A percentile compares a stretch with the other conserved stretches of the same genome.
These are phyloP conservation scores for Ophiostoma quercus DNA, from an alignment of 2,329 filamentous ascomycete species.

Conservation along the genomic window DNA sequence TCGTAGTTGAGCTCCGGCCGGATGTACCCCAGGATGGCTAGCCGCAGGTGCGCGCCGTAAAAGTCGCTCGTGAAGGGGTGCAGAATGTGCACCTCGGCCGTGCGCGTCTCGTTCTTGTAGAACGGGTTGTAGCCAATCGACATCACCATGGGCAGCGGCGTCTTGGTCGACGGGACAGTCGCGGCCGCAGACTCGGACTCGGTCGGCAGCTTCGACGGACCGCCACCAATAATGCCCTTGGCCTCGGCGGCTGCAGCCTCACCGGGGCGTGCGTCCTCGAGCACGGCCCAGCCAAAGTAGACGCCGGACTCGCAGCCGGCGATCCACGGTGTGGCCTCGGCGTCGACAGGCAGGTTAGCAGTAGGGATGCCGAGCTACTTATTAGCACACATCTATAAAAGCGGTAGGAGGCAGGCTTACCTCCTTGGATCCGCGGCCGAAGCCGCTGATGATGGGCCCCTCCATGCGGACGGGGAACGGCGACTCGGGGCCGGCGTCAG, in stretches of 20 bases:
- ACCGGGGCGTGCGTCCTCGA: constrained; percentile 53
- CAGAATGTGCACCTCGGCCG: constrained; percentile 86
- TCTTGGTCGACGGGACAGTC: constrained; percentile 34
- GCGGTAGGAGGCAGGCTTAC: too few species aligned
- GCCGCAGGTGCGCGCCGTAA: constrained; percentile 72
- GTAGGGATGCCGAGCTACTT: constrained; percentile 96
- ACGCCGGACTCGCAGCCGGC: constrained; percentile 66
- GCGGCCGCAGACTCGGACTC: constrained; percentile 33
- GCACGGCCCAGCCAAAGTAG: constrained; percentile 86
- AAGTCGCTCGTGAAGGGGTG: constrained; percentile 74
- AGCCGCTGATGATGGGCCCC: constrained; percentile 85
- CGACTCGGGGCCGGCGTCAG: constrained; percentile 63
- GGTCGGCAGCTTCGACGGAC: constrained; percentile 19
- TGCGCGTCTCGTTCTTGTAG: constrained; percentile 85
- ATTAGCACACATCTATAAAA: too few species aligned
- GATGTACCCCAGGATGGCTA: constrained; percentile 81
- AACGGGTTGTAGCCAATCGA: constrained; percentile 96
- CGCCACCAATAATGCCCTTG: constrained; percentile 41
- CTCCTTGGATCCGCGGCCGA: constrained; percentile 90
- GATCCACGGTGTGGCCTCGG: constrained; percentile 56
- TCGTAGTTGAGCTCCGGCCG: constrained; percentile 85
- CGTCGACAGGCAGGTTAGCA: constrained; percentile 79
- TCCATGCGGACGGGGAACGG: constrained; percentile 82
- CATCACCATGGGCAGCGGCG: constrained; percentile 70
- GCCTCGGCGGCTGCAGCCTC: constrained; percentile 36